Percentiles rank a stretch among this genome's conserved stretches.
phyloP scores from a whole-genome alignment of 2,329 filamentous ascomycete genomes.

The Daldinia sp. region DNA sequence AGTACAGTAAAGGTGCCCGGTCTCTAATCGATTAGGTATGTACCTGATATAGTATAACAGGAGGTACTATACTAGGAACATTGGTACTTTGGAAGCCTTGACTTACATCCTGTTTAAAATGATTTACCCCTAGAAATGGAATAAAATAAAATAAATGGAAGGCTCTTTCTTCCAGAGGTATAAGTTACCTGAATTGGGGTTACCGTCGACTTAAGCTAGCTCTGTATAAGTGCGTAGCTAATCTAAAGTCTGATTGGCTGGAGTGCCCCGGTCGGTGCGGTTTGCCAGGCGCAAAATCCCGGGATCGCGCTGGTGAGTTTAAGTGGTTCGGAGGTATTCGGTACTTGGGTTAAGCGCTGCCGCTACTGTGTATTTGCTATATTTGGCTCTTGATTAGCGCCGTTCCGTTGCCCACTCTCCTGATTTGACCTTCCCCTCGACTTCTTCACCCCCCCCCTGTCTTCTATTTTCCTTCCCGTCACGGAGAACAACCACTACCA shows the following conservation, averaged over 20 bases:
- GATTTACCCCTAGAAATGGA: constrained; percentile 14
- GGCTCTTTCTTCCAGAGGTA: constrained; percentile 20
- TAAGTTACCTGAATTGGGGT: constrained; percentile 37
- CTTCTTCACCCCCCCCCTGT: constrained; percentile 16
- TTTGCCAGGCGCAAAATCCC: constrained; percentile 42
- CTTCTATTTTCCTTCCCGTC: constrained; percentile 32
- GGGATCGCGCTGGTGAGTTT: constrained; percentile 30
- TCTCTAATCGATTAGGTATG: no score
- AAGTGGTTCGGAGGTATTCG: constrained; percentile 41
- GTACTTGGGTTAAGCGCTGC: constrained; percentile 50
- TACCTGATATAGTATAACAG: not conserved
- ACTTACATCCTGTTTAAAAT: constrained; percentile 37
- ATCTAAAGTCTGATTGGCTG: constrained; percentile 42
- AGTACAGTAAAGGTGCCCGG: no score
- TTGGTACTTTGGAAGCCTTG: constrained; percentile 7
- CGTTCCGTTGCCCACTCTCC: constrained; percentile 45
- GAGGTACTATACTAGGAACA: no score
- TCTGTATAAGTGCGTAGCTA: constrained; percentile 14
- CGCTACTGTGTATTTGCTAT: constrained; percentile 47
- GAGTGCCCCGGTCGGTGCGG: constrained; percentile 25
- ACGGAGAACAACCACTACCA: constrained; percentile 28
- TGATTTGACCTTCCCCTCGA: constrained; percentile 36
- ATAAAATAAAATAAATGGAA: constrained; percentile 2
- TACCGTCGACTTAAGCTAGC: constrained; percentile 33
- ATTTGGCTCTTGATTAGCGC: constrained; percentile 49